A percentile compares a stretch with the other conserved stretches of the same genome.
Evolutionary conservation across 495 filamentous ascomycete species (phyloP).

Genomic region (Annulohypoxylon moriforme): DNA sequence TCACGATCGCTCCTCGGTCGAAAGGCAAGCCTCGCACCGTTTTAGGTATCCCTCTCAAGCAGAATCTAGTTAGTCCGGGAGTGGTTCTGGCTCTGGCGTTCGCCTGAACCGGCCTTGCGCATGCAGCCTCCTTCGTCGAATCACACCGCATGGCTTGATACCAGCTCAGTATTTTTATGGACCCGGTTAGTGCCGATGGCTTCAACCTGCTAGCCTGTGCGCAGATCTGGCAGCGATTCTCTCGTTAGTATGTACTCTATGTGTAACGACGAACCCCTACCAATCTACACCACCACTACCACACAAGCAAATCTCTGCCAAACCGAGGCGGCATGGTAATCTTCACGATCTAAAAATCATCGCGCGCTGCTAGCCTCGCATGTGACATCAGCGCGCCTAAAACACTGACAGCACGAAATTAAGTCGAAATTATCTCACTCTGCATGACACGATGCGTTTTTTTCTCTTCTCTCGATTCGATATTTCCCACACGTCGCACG

Average conservation of each 20-base stretch:
- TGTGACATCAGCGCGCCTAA: constrained; percentile 1
- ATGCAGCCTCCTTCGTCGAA: constrained; percentile 27
- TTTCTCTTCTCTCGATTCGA: too few relatives aligned
- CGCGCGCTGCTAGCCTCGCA: background rate
- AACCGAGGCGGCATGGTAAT: background rate
- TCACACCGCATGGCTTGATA: constrained; percentile 27
- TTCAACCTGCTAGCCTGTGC: background rate
- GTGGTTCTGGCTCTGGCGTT: background rate
- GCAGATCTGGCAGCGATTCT: background rate
- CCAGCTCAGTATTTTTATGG: background rate
- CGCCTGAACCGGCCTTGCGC: background rate
- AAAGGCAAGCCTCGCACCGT: constrained; percentile 6
- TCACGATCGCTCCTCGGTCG: constrained; percentile 15
- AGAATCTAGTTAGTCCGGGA: constrained; percentile 5
- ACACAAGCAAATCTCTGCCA: background rate
- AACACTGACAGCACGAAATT: background rate
- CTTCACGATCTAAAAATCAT: background rate
- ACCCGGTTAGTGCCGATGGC: background rate
- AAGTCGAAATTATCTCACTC: background rate
- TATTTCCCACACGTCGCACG: background rate
- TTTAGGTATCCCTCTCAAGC: background rate
- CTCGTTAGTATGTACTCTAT: background rate
- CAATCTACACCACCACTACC: background rate
- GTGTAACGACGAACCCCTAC: background rate
- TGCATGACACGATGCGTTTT: background rate